phyloP scores from a whole-genome alignment of 345 rosid species.

The Boechera stricta region DNA sequence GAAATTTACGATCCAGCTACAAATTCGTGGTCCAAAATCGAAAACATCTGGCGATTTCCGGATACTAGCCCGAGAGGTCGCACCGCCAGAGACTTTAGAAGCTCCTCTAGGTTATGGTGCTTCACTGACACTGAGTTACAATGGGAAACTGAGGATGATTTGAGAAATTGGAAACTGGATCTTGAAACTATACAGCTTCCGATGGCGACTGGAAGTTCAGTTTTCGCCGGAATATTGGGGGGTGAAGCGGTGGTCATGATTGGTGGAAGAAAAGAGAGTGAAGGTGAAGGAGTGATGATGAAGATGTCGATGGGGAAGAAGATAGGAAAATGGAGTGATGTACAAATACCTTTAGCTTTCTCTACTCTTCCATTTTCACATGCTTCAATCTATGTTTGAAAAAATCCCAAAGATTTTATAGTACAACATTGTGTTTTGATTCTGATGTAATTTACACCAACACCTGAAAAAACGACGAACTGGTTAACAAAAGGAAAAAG shows the following conservation, averaged over 20 bases:
- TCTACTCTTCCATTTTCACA: constrained; percentile 41
- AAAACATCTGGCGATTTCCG: background rate
- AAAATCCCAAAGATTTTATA: background rate
- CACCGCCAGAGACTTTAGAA: background rate
- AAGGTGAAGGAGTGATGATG: constrained; percentile 15
- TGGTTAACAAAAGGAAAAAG: background rate
- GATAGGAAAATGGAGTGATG: constrained; percentile 15
- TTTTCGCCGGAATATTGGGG: constrained; percentile 44
- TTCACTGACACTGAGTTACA: background rate
- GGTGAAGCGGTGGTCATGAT: constrained; percentile 35
- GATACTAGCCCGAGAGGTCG: constrained; percentile 1
- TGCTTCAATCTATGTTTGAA: constrained; percentile 40
- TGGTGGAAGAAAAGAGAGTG: constrained; percentile 24
- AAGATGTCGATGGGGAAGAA: constrained; percentile 27
- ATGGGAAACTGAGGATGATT: background rate
- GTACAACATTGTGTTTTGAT: constrained; percentile 23
- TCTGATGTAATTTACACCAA: constrained; percentile 16
- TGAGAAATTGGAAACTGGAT: background rate
- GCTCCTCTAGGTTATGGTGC: constrained; percentile 36
- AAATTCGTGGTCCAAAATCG: background rate
- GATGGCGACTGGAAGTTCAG: constrained; percentile 13
- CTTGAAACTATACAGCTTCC: background rate
- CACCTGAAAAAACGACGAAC: background rate
- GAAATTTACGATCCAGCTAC: constrained; percentile 51
- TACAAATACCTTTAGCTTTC: constrained; percentile 22